A percentile compares a stretch with the other conserved stretches of the same genome.
These are phyloP conservation scores for Linum lewisii DNA, from an alignment of 345 rosid species.

Conservation along the genomic window DNA sequence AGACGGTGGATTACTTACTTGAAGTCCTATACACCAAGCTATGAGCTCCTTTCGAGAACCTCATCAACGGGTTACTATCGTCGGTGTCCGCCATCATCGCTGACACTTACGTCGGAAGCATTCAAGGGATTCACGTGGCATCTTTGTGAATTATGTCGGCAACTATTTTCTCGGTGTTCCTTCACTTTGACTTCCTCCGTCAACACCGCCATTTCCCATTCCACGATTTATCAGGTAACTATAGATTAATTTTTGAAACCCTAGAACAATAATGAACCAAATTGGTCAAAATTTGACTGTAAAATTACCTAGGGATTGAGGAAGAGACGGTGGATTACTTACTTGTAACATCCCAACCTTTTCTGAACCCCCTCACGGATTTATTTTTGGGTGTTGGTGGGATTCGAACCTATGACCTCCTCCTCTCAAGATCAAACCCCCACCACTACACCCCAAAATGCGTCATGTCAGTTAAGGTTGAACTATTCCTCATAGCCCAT, in stretches of 20 bases:
- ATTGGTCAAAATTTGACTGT: not conserved
- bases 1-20: not conserved
- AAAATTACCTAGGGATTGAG: not conserved
- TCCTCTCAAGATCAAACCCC: too few relatives aligned
- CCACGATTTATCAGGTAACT: too few relatives aligned
- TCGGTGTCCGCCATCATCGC: constrained; percentile 20
- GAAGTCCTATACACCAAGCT: not conserved
- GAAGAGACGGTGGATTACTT: not conserved
- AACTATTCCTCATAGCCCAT: too few relatives aligned
- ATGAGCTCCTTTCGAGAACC: not conserved
- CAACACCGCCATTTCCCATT: not conserved
- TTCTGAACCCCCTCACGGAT: too few relatives aligned
- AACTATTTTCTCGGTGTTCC: not conserved
- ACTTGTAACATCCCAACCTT: too few relatives aligned
- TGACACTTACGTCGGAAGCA: constrained; percentile 16
- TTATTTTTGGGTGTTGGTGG: too few relatives aligned
- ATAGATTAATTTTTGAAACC: too few relatives aligned
- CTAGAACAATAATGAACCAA: not conserved
- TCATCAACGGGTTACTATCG: constrained; percentile 4
- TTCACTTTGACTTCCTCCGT: not conserved
- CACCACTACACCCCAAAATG: too few relatives aligned
- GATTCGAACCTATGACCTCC: too few relatives aligned
- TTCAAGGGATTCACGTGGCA: constrained; percentile 29
- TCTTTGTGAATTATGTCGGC: constrained; percentile 16
- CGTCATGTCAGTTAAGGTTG: too few relatives aligned